A percentile compares a stretch with the other conserved stretches of the same genome.
Evolutionary conservation across 257 asterid species (phyloP).

Genomic region (Buddleja alternifolia): DNA sequence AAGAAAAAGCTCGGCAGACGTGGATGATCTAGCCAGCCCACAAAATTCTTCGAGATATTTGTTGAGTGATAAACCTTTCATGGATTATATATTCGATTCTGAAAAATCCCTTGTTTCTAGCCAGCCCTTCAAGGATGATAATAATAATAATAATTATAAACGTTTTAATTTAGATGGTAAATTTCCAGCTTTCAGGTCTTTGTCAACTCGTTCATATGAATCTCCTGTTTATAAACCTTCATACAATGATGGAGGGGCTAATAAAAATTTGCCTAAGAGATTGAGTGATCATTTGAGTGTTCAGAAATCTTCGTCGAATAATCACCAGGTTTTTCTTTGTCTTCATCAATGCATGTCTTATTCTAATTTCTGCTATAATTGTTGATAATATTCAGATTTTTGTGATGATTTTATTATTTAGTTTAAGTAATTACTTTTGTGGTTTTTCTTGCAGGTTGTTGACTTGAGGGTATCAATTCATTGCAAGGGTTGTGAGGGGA

Average conservation of each 20-base stretch:
- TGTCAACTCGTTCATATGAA: slow-evolving; percentile 47
- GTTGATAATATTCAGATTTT: neutral
- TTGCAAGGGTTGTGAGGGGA: slow-evolving; percentile 96
- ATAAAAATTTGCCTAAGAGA: slow-evolving; percentile 20
- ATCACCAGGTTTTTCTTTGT: slow-evolving; percentile 38
- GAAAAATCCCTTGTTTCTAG: slow-evolving; percentile 35
- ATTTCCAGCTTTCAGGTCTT: slow-evolving; percentile 43
- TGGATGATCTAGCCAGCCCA: slow-evolving; percentile 38
- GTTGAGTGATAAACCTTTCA: slow-evolving; percentile 50
- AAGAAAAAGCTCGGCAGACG: slow-evolving; percentile 74
- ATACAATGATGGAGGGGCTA: neutral
- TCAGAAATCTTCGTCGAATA: slow-evolving; percentile 37
- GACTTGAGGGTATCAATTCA: slow-evolving; percentile 92
- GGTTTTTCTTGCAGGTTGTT: slow-evolving; percentile 53
- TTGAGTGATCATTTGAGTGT: slow-evolving; percentile 40
- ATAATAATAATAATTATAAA: slow-evolving; percentile 15
- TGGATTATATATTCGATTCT: slow-evolving; percentile 34
- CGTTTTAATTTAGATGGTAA: slow-evolving; percentile 27
- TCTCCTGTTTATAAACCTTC: slow-evolving; percentile 46
- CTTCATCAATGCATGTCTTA: neutral
- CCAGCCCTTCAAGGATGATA: slow-evolving; percentile 11
- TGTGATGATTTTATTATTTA: neutral
- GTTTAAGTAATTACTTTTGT: neutral
- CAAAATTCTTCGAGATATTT: slow-evolving; percentile 47
- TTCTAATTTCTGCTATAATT: too few species aligned